phyloP scores from a whole-genome alignment of 306 rosid species.

The Quercus robur region DNA sequence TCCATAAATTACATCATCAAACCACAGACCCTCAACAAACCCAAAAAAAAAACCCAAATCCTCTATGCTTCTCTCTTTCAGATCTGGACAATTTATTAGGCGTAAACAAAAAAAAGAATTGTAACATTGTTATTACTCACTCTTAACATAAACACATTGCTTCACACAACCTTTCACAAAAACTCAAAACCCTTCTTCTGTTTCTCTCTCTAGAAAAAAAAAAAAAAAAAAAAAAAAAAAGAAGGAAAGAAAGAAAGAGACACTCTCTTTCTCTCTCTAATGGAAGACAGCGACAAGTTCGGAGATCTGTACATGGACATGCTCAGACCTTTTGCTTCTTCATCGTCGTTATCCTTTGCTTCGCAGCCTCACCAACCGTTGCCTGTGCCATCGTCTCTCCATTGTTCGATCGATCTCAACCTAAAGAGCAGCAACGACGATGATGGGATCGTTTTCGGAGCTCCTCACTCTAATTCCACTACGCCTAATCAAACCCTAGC shows the following conservation, averaged over 20 bases:
- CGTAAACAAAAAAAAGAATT: too few relatives aligned
- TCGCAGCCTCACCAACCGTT: slow-evolving; percentile 26
- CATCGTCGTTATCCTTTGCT: slow-evolving; percentile 39
- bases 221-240: not conserved
- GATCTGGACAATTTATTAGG: too few relatives aligned
- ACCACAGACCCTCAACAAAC: too few relatives aligned
- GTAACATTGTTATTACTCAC: too few relatives aligned
- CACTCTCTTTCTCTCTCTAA: slow-evolving; percentile 11
- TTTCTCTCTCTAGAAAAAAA: not conserved
- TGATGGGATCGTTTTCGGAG: slow-evolving; percentile 36
- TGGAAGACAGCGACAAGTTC: slow-evolving; percentile 98
- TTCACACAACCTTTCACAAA: slow-evolving; percentile 15
- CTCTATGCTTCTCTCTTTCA: too few relatives aligned
- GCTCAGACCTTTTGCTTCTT: slow-evolving; percentile 58
- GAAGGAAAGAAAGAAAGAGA: too few relatives aligned
- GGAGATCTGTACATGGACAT: slow-evolving; percentile 98
- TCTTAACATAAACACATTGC: not conserved
- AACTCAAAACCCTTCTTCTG: slow-evolving; percentile 23
- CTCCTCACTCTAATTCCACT: slow-evolving; percentile 33
- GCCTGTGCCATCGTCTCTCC: slow-evolving; percentile 28
- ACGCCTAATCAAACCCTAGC: slow-evolving; percentile 33
- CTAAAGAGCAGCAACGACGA: slow-evolving; percentile 3
- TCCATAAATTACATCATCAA: too few relatives aligned
- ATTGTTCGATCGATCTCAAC: slow-evolving; percentile 68
- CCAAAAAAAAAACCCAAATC: too few relatives aligned